These are phyloP conservation scores for Hanseniaspora clermontiae DNA, from an alignment of 805 yeast species.

Conservation along the genomic window DNA sequence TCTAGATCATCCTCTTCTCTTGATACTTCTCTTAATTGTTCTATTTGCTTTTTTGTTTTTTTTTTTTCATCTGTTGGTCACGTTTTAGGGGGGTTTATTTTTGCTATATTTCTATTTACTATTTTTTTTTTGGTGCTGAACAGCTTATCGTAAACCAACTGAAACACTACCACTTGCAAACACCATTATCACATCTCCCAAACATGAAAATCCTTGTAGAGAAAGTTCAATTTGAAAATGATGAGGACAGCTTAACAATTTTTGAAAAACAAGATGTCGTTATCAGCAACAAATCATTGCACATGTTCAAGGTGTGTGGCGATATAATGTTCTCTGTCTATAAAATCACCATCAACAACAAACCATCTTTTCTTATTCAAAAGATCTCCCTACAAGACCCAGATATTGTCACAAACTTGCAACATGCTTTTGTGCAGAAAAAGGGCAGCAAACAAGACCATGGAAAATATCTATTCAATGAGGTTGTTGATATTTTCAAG, in stretches of 20 bases:
- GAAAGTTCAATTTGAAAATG: slow-evolving; percentile 14
- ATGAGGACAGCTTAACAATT: neutral
- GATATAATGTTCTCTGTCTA: slow-evolving; percentile 58
- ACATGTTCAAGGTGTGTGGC: slow-evolving; percentile 32
- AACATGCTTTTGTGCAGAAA: neutral
- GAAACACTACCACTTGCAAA: neutral
- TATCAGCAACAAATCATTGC: neutral
- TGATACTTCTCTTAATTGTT: too few species aligned
- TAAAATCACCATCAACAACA: slow-evolving; percentile 34
- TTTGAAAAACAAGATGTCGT: neutral
- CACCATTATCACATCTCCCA: neutral
- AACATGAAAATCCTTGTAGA: slow-evolving; percentile 9
- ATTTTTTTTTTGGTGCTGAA: too few species aligned
- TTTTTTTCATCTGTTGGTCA: too few species aligned
- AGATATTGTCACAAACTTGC: slow-evolving; percentile 3
- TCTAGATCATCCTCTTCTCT: too few species aligned
- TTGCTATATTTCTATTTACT: too few species aligned
- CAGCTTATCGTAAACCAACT: neutral
- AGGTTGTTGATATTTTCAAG: neutral
- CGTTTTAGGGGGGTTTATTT: too few species aligned
- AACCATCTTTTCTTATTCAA: slow-evolving; percentile 25
- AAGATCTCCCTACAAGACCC: slow-evolving; percentile 18
- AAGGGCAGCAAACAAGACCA: neutral
- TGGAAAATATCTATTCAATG: neutral
- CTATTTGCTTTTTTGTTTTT: too few species aligned